Conservation (phyloP, 73 alveolate genomes). For the Breviolum minutum region DNA sequence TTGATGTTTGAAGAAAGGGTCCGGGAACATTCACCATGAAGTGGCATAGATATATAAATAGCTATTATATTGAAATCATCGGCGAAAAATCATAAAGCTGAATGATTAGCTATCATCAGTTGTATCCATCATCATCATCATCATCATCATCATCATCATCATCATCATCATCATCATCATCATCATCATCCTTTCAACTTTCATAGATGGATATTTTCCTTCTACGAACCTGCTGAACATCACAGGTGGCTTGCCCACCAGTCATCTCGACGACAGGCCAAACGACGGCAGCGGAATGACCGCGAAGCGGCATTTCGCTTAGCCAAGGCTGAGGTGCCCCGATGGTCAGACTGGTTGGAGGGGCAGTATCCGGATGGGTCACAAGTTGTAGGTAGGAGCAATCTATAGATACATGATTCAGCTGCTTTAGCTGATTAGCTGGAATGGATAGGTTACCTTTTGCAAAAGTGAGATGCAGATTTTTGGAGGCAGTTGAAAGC, state of each 20-base stretch:
- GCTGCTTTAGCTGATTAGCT: too few species aligned
- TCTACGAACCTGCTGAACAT: background rate
- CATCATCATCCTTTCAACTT: background rate
- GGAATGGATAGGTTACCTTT: too few species aligned
- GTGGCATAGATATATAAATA: background rate
- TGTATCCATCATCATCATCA: background rate
- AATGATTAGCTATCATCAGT: background rate
- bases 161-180: background rate
- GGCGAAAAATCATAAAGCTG: background rate
- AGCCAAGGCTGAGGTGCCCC: constrained; percentile 62
- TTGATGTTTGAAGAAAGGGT: background rate
- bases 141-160: background rate
- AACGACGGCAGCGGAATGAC: constrained; percentile 18
- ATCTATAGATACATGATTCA: too few species aligned
- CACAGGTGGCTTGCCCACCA: background rate
- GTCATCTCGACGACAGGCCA: background rate
- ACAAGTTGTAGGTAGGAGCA: background rate
- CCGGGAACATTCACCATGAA: background rate
- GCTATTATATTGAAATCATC: background rate
- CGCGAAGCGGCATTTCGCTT: constrained; percentile 44
- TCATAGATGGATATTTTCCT: background rate
- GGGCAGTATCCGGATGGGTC: background rate
- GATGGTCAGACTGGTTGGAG: too few species aligned
- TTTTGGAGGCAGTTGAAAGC: too few species aligned
- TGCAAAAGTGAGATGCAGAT: too few species aligned